Conservation (phyloP, 192 early-diverging fungal genomes). For the Backusella tarrabulga region DNA sequence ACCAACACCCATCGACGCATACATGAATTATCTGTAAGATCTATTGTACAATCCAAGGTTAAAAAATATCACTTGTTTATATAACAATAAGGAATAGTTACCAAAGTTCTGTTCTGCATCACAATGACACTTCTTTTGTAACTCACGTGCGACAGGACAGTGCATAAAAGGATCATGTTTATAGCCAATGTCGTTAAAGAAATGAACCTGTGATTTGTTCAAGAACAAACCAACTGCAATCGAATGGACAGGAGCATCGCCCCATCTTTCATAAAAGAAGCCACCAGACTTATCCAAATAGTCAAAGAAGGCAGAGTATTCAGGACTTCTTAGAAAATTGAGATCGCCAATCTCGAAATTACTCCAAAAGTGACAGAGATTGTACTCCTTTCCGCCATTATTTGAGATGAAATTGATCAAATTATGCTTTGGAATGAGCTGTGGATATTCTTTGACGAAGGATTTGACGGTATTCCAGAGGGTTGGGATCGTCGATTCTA, state of each 20-base stretch:
- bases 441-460: slow-evolving; percentile 52
- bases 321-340: slow-evolving; percentile 65
- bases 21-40: slow-evolving; percentile 10
- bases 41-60: not conserved
- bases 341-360: slow-evolving; percentile 88
- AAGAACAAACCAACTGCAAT: slow-evolving; percentile 65
- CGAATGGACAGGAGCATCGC: slow-evolving; percentile 76
- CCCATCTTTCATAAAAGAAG: slow-evolving; percentile 85
- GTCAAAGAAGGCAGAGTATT: slow-evolving; percentile 63
- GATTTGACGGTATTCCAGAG: slow-evolving; percentile 65
- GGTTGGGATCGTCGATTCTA: slow-evolving; percentile 64
- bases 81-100: slow-evolving; percentile 8
- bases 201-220: slow-evolving; percentile 65
- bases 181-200: slow-evolving; percentile 76
- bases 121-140: slow-evolving; percentile 52
- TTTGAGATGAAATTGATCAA: slow-evolving; percentile 40
- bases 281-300: slow-evolving; percentile 77
- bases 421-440: slow-evolving; percentile 53
- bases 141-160: slow-evolving; percentile 59
- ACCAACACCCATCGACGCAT: slow-evolving; percentile 8
- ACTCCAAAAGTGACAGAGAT: slow-evolving; percentile 77
- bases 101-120: slow-evolving; percentile 53
- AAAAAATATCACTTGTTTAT: not conserved
- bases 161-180: slow-evolving; percentile 66
- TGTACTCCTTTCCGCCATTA: slow-evolving; percentile 56